Evolutionary conservation across 345 rosid species (phyloP).

Genomic region (Aurinia saxatilis): DNA sequence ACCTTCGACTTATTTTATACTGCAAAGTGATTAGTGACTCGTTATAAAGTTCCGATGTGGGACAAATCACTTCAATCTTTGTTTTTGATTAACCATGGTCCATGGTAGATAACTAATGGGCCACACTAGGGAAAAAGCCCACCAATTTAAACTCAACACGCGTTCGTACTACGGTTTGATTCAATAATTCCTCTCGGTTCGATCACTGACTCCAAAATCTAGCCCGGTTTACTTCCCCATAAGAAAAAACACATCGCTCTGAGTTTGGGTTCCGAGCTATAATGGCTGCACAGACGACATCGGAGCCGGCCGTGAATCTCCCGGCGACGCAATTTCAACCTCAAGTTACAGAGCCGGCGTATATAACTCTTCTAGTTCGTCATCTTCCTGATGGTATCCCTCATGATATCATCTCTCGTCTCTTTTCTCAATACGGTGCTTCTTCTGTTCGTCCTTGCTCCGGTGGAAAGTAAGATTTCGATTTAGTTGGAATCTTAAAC

Average conservation of each 20-base stretch:
- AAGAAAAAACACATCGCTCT: neutral
- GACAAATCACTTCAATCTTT: neutral
- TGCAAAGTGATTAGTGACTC: too few species aligned
- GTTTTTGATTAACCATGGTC: too few species aligned
- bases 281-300: slow-evolving; percentile 24
- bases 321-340: slow-evolving; percentile 20
- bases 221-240: slow-evolving; percentile 14
- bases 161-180: neutral
- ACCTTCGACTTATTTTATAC: neutral
- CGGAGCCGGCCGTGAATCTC: slow-evolving; percentile 18
- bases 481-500: neutral
- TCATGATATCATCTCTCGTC: slow-evolving; percentile 56
- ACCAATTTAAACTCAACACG: neutral
- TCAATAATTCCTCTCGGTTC: neutral
- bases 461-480: slow-evolving; percentile 45
- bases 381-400: slow-evolving; percentile 91
- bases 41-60: neutral
- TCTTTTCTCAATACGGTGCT: slow-evolving; percentile 86
- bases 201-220: neutral
- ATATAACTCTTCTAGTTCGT: slow-evolving; percentile 45
- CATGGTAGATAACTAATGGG: too few species aligned
- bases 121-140: neutral
- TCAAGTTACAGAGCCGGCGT: slow-evolving; percentile 22
- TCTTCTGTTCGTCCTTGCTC: slow-evolving; percentile 71
- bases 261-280: neutral